Evolutionary conservation across 1,284 basidiomycete genomes (phyloP).

Genomic region (Schizopora paradoxa): DNA sequence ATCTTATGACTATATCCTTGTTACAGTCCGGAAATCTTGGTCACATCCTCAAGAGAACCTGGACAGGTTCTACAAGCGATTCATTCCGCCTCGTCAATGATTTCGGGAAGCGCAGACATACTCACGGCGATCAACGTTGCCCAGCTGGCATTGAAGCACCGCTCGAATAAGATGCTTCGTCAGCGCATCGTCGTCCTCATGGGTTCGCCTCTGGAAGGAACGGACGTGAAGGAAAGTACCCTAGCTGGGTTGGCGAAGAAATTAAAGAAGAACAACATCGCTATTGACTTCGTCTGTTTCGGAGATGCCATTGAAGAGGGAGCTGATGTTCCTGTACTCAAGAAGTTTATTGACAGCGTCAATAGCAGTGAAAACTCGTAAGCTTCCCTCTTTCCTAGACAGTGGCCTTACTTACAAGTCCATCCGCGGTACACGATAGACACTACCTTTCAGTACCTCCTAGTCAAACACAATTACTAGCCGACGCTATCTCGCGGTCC

Average conservation of each 20-base stretch:
- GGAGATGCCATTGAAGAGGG: slow-evolving; percentile 65
- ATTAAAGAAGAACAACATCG: slow-evolving; percentile 99
- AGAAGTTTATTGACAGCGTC: slow-evolving; percentile 73
- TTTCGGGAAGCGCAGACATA: slow-evolving; percentile 81
- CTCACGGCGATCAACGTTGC: slow-evolving; percentile 90
- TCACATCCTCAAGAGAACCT: slow-evolving; percentile 92
- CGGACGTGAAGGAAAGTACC: slow-evolving; percentile 62
- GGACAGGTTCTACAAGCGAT: slow-evolving; percentile 86
- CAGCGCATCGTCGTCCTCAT: slow-evolving; percentile 94
- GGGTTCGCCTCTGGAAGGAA: slow-evolving; percentile 76
- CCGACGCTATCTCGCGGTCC: slow-evolving; percentile 79
- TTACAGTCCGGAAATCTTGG: slow-evolving; percentile 85
- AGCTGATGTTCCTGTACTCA: slow-evolving; percentile 57
- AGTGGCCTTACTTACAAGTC: slow-evolving; percentile 1
- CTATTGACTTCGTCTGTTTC: slow-evolving; percentile 86
- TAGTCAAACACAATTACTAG: slow-evolving; percentile 68
- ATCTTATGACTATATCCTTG: slow-evolving; percentile 2
- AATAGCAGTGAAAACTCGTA: slow-evolving; percentile 81
- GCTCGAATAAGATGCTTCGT: slow-evolving; percentile 97
- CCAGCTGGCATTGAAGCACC: slow-evolving; percentile 94
- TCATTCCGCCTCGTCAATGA: slow-evolving; percentile 61
- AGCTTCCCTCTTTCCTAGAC: slow-evolving; percentile 27
- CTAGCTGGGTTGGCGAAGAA: slow-evolving; percentile 91
- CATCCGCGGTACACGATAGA: slow-evolving; percentile 36
- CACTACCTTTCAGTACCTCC: slow-evolving; percentile 83